A percentile compares a stretch with the other conserved stretches of the same genome.
Conservation (phyloP, 768 basidiomycete species). For the Trametes sanguinea region DNA sequence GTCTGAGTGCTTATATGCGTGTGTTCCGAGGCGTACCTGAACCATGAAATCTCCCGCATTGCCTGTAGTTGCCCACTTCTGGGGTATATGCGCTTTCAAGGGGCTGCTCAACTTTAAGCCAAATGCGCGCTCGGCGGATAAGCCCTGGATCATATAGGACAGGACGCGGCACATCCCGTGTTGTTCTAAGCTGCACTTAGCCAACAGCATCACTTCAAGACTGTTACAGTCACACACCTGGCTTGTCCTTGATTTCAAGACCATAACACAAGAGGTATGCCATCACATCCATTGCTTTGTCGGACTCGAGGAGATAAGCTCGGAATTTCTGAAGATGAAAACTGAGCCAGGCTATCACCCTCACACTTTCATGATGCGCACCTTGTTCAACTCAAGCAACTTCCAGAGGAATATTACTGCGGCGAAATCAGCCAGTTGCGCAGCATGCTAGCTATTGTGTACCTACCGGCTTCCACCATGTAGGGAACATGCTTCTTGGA, state of each 20-base stretch:
- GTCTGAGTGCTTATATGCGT: not conserved
- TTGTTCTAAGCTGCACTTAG: conserved; percentile 57
- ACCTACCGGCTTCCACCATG: conserved; percentile 77
- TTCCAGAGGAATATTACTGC: conserved; percentile 87
- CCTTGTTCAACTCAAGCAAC: conserved; percentile 91
- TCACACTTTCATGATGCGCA: conserved; percentile 30
- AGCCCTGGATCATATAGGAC: conserved; percentile 88
- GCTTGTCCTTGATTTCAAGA: conserved; percentile 91
- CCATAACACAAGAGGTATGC: conserved; percentile 79
- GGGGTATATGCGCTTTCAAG: conserved; percentile 64
- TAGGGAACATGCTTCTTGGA: conserved; percentile 83
- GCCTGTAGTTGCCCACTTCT: conserved; percentile 75
- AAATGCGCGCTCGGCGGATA: conserved; percentile 84
- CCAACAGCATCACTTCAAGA: not conserved
- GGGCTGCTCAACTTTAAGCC: conserved; percentile 67
- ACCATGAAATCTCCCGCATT: conserved; percentile 86
- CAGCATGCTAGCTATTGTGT: not conserved
- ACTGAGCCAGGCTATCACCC: not conserved
- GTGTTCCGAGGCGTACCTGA: conserved; percentile 52
- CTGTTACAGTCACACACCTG: conserved; percentile 51
- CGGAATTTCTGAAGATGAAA: conserved; percentile 76
- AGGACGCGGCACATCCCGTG: conserved; percentile 87
- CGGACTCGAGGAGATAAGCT: conserved; percentile 75
- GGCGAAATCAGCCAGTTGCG: not conserved
- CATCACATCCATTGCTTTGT: conserved; percentile 74